Evolutionary conservation across 2,329 filamentous ascomycete species (phyloP).

Genomic region (Venturia carpophila): DNA sequence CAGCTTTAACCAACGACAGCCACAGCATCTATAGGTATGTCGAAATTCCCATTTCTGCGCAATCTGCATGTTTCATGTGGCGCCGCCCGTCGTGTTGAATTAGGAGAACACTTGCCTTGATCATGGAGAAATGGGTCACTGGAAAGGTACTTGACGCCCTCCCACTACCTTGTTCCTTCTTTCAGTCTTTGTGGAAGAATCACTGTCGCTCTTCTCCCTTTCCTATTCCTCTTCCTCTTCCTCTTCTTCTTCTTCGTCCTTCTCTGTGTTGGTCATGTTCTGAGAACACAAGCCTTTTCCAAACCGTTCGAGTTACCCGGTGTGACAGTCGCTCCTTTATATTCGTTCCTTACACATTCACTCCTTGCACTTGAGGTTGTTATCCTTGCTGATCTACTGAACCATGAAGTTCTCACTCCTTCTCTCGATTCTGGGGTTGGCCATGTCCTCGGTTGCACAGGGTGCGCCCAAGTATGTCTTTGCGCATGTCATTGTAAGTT

Average conservation of each 20-base stretch:
- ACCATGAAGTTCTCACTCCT: neutral
- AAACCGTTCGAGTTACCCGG: neutral
- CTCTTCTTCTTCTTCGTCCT: neutral
- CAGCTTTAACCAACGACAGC: neutral
- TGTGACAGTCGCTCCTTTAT: neutral
- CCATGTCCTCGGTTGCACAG: neutral
- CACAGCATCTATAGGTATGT: neutral
- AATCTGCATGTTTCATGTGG: constrained; percentile 4
- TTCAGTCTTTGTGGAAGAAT: neutral
- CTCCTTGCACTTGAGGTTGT: neutral
- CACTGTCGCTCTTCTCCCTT: neutral
- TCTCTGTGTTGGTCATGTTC: constrained; percentile 1
- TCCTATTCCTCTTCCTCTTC: neutral
- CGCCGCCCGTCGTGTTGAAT: neutral
- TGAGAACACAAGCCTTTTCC: neutral
- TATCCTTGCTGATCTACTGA: neutral
- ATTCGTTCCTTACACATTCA: neutral
- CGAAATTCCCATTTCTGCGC: neutral
- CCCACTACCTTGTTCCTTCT: neutral
- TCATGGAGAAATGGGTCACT: neutral
- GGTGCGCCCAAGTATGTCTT: constrained; percentile 22
- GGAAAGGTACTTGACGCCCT: neutral
- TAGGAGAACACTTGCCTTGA: neutral
- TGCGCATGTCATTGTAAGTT: constrained; percentile 26
- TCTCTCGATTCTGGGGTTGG: neutral